These are phyloP conservation scores for Penicillium sp. DNA, from an alignment of 2,329 filamentous ascomycete genomes.

Conservation along the genomic window DNA sequence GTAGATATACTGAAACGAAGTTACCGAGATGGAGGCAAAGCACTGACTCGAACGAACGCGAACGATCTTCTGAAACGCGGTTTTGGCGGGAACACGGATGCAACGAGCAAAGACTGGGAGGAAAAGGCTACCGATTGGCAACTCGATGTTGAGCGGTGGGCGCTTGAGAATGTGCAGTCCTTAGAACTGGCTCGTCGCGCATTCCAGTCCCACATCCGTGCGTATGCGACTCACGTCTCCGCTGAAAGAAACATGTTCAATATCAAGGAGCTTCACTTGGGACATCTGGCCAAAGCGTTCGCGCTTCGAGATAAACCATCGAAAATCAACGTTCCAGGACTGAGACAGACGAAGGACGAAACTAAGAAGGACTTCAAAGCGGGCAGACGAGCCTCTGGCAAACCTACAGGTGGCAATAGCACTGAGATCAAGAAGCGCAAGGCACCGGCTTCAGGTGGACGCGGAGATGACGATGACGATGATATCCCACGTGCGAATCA, in stretches of 20 bases:
- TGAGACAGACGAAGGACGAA: constrained; percentile 47
- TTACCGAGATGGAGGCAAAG: constrained; percentile 59
- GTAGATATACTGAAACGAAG: constrained; percentile 71
- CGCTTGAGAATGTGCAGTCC: constrained; percentile 60
- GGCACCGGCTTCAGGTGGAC: constrained; percentile 11
- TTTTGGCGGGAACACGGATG: constrained; percentile 47
- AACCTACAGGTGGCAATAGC: constrained; percentile 1
- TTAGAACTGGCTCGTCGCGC: constrained; percentile 79
- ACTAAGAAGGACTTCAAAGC: constrained; percentile 46
- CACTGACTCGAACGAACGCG: constrained; percentile 59
- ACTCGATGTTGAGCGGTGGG: constrained; percentile 63
- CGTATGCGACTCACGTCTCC: constrained; percentile 89
- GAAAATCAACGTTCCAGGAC: constrained; percentile 60
- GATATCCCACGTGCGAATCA: constrained; percentile 31
- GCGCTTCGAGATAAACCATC: constrained; percentile 83
- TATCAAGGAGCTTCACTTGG: constrained; percentile 84
- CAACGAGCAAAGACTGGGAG: constrained; percentile 56
- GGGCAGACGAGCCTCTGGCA: constrained; percentile 29
- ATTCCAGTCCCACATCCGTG: constrained; percentile 87
- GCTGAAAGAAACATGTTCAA: constrained; percentile 85
- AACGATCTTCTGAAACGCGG: constrained; percentile 66
- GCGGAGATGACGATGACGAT: constrained; percentile 21
- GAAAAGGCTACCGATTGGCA: constrained; percentile 64
- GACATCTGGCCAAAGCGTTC: constrained; percentile 91
- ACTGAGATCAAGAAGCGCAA: constrained; percentile 25